phyloP scores from a whole-genome alignment of 208 protist genomes.

The Naegleria gruberi region DNA sequence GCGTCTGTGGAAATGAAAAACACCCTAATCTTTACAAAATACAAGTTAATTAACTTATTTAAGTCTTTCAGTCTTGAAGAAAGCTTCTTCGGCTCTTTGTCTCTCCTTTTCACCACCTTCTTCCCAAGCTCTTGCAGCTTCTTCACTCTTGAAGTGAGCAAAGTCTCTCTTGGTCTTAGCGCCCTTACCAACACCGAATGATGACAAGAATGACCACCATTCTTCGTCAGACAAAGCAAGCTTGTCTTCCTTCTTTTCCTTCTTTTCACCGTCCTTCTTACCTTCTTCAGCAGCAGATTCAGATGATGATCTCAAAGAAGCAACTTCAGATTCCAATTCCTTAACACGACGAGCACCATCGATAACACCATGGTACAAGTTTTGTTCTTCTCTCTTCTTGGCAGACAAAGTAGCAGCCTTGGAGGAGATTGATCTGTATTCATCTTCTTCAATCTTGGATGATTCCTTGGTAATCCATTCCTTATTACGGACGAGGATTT shows the following conservation, averaged over 20 bases:
- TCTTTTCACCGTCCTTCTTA: background rate
- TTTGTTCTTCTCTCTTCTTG: conserved; percentile 9
- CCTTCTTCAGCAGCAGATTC: background rate
- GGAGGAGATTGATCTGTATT: background rate
- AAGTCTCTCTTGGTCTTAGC: background rate
- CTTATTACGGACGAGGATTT: background rate
- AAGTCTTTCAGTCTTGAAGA: background rate
- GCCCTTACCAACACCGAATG: background rate
- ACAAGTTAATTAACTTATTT: no score
- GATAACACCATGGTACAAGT: background rate
- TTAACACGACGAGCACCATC: background rate
- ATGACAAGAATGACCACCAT: background rate
- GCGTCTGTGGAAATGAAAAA: no score
- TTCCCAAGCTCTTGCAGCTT: background rate
- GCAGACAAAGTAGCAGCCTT: background rate
- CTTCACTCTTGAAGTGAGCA: background rate
- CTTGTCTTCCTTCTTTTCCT: background rate
- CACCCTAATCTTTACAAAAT: no score
- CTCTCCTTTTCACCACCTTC: background rate
- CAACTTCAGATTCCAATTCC: conserved; percentile 4
- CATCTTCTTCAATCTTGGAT: background rate
- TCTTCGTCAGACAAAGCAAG: background rate
- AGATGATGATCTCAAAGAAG: background rate
- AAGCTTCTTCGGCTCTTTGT: background rate
- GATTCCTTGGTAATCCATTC: background rate